A percentile compares a stretch with the other conserved stretches of the same genome.
These are phyloP conservation scores for Cronartium quercuum DNA, from an alignment of 1,284 basidiomycete species.

Conservation along the genomic window DNA sequence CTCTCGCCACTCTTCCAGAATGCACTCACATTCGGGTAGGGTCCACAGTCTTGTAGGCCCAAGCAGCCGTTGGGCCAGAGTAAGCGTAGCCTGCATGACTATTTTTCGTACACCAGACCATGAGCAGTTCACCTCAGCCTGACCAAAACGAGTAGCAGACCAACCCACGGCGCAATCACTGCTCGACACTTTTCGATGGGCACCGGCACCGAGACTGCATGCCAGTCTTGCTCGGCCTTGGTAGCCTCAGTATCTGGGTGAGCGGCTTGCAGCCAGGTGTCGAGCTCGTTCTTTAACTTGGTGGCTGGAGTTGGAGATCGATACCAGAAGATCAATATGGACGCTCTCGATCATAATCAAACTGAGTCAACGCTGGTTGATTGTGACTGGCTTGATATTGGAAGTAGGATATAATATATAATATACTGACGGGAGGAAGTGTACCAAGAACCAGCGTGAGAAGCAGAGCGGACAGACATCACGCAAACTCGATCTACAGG, in stretches of 20 bases:
- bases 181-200: constrained; percentile 77
- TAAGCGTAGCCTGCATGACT: constrained; percentile 96
- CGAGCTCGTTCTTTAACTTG: constrained; percentile 60
- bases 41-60: constrained; percentile 88
- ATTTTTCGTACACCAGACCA: constrained; percentile 37
- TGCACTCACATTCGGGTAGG: constrained; percentile 64
- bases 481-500: neutral
- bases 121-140: neutral
- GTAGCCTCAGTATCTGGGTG: constrained; percentile 52
- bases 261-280: constrained; percentile 56
- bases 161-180: constrained; percentile 83
- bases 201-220: constrained; percentile 53
- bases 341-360: constrained; percentile 26
- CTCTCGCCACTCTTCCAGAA: too few species aligned
- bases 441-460: constrained; percentile 91
- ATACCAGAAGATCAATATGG: constrained; percentile 3
- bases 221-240: constrained; percentile 51
- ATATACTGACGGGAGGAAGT: constrained; percentile 59
- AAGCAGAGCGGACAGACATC: constrained; percentile 53
- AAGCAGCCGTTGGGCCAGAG: constrained; percentile 87
- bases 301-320: constrained; percentile 52
- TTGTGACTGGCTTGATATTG: too few species aligned
- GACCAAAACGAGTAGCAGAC: neutral
- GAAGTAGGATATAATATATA: too few species aligned
- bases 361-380: neutral